Evolutionary conservation across 441 rosid genomes (phyloP), one percentile per base, ranked within the genome.

Genomic region (Melastoma candidum): DNA sequence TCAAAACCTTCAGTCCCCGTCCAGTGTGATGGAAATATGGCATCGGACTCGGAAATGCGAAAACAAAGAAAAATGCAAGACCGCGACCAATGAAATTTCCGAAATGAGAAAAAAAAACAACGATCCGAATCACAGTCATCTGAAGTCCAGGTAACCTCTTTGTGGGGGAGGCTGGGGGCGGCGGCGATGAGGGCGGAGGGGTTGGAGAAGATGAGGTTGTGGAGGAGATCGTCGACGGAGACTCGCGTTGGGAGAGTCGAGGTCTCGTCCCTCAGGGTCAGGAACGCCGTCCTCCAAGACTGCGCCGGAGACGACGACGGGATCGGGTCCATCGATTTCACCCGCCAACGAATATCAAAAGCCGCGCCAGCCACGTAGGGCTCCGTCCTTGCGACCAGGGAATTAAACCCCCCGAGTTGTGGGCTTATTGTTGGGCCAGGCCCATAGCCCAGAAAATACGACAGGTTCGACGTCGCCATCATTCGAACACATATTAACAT

Each of bases 241-340:
- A 54, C 58, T 61, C 63, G 51, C 2, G 64, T 64, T n/a, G 81
- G 77, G 51, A 61, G 71, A 46, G 85, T 71, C 44, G 71, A 67
- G 63, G 81, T 71, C 66, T 88, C 90, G 71, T 85, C 97, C 49
- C 95, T 68, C 27, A 88, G 76, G 26, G 65, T 65, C 26, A 85
- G 78, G 77, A 85, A 85, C 49, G 87, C 82, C 48, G 93, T 80
- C 70, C 95, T 74, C 93, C 97, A 89, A 44, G 70, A 61, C 58
- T 80, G 66, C 47, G 61, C 60, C 12, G 65, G 44, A 11, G 55
- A 41, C 51, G 60, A 29, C 36, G 36, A 29, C 36, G 36, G 36
- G 36, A 29, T 29, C 36, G 5, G 36, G 36, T 29, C 3, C 36
- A 29, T 29, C 36, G 3, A 29, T 29, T 29, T 29, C 7, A 29